Percentiles rank a stretch among this genome's conserved stretches.
These are phyloP conservation scores for Purshia tridentata DNA, from an alignment of 306 rosid species.

Conservation along the genomic window DNA sequence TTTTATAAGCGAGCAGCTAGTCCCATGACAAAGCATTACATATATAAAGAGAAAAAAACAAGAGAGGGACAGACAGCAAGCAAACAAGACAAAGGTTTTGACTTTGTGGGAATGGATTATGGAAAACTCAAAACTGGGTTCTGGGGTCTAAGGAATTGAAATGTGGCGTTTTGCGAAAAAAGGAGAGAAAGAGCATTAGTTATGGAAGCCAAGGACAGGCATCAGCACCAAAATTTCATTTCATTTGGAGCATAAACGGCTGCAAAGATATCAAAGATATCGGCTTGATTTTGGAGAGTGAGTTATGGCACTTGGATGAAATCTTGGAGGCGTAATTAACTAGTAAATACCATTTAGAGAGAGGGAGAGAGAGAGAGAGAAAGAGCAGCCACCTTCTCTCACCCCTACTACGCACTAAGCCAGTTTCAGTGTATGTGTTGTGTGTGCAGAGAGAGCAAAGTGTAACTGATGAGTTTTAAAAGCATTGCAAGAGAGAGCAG, in stretches of 20 bases:
- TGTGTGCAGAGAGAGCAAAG: not conserved
- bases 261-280: slow-evolving; percentile 32
- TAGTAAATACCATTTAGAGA: not conserved
- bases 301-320: slow-evolving; percentile 47
- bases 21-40: not conserved
- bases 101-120: not conserved
- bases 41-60: not conserved
- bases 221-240: not conserved
- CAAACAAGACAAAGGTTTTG: slow-evolving; percentile 13
- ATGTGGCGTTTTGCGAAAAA: not conserved
- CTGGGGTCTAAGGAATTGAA: slow-evolving; percentile 9
- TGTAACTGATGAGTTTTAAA: slow-evolving; percentile 74
- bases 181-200: not conserved
- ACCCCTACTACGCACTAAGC: no score
- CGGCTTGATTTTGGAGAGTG: slow-evolving; percentile 54
- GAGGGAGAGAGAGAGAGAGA: slow-evolving; percentile 9
- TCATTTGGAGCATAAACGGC: slow-evolving; percentile 42
- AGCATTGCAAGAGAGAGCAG: slow-evolving; percentile 24
- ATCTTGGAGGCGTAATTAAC: slow-evolving; percentile 30
- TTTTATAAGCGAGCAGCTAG: not conserved
- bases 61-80: slow-evolving; percentile 8
- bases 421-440: no score
- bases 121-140: slow-evolving; percentile 15
- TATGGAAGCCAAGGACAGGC: slow-evolving; percentile 2
- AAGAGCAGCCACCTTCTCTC: not conserved